phyloP scores from a whole-genome alignment of 164 flowering plant species.

The Amborella trichopoda region DNA sequence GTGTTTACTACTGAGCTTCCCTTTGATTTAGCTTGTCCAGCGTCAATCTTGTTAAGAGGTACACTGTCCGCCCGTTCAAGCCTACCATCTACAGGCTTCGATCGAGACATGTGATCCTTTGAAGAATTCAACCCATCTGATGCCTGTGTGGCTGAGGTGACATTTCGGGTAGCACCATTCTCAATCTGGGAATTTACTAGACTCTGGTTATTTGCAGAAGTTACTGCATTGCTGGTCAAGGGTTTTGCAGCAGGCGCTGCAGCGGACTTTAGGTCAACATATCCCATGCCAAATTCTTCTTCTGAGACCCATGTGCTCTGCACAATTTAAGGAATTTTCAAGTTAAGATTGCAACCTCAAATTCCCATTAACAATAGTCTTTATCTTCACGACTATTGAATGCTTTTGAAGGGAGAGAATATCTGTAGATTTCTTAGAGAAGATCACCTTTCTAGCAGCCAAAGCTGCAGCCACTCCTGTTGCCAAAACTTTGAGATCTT shows the following conservation, averaged over 20 bases:
- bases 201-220: conserved; percentile 37
- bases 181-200: conserved; percentile 36
- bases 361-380: no score
- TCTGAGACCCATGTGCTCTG: conserved; percentile 97
- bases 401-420: no score
- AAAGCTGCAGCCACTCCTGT: conserved; percentile 97
- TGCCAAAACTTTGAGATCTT: conserved; percentile 97
- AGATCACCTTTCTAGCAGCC: conserved; percentile 77
- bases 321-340: no score
- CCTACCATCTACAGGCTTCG: conserved; percentile 49
- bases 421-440: not conserved
- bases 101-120: conserved; percentile 37
- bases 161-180: conserved; percentile 24
- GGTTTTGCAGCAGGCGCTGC: conserved; percentile 46
- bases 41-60: conserved; percentile 33
- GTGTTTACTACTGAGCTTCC: conserved; percentile 33
- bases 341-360: no score
- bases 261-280: conserved; percentile 70
- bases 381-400: no score
- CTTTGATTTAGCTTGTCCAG: conserved; percentile 35
- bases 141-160: conserved; percentile 14
- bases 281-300: conserved; percentile 97
- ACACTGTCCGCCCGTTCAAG: conserved; percentile 38
- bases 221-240: conserved; percentile 13
- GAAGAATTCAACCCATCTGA: conserved; percentile 32